phyloP scores from a whole-genome alignment of 768 basidiomycete genomes.

The Macrolepiota albuminosa region DNA sequence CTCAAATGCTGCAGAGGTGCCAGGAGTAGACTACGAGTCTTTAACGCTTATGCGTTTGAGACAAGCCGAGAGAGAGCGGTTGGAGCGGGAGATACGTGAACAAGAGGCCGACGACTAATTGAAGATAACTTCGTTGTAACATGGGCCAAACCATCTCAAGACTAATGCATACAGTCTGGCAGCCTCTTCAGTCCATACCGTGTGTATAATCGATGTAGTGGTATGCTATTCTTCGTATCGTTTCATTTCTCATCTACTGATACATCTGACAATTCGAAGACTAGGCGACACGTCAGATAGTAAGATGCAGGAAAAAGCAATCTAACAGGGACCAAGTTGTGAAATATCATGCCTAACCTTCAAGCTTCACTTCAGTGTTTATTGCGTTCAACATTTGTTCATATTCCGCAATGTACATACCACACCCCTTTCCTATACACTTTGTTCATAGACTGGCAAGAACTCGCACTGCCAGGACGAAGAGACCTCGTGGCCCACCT shows the following conservation, averaged over 20 bases:
- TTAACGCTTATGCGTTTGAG: conserved; percentile 76
- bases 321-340: neutral
- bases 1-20: conserved; percentile 18
- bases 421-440: neutral
- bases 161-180: neutral
- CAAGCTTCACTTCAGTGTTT: too few species aligned
- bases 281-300: neutral
- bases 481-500: neutral
- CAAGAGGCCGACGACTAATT: conserved; percentile 47
- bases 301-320: too few species aligned
- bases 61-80: conserved; percentile 71
- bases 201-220: neutral
- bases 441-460: neutral
- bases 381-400: neutral
- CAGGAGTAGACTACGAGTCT: conserved; percentile 70
- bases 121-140: neutral
- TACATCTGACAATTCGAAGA: neutral
- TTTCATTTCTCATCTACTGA: neutral
- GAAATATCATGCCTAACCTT: neutral
- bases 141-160: neutral
- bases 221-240: neutral
- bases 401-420: neutral
- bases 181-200: too few species aligned
- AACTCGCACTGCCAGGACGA: neutral
- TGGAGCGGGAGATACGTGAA: conserved; percentile 75